phyloP scores from a whole-genome alignment of 2,329 filamentous ascomycete genomes.

The Pestalotiopsis sp. region DNA sequence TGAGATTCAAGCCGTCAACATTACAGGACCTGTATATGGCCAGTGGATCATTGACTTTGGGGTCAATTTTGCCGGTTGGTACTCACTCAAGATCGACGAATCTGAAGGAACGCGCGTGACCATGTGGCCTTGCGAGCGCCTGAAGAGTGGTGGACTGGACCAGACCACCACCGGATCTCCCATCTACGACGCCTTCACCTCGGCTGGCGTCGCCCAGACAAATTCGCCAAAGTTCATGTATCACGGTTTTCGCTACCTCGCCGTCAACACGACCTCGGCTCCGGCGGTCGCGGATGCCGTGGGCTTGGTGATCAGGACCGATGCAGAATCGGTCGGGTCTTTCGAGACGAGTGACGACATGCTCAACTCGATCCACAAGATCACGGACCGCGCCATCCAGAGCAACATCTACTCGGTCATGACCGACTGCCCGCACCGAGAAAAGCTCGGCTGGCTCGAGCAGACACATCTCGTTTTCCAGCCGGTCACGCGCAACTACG shows the following conservation, averaged over 20 bases:
- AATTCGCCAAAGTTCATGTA: background rate
- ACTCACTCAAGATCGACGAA: background rate
- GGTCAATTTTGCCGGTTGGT: background rate
- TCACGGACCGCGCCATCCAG: background rate
- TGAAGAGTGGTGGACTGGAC: background rate
- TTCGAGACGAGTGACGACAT: background rate
- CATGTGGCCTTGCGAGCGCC: background rate
- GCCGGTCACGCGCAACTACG: background rate
- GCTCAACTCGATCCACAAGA: background rate
- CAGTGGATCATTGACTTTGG: background rate
- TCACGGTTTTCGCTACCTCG: background rate
- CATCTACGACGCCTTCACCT: background rate
- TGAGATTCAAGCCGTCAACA: background rate
- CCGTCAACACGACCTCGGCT: background rate
- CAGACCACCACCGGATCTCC: background rate
- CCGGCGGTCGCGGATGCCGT: background rate
- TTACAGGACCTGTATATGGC: background rate
- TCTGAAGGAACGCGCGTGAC: background rate
- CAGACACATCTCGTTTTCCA: background rate
- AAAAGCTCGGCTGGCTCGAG: background rate
- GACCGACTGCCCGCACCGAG: background rate
- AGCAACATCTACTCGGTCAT: background rate
- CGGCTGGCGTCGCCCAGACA: background rate
- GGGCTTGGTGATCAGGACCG: background rate
- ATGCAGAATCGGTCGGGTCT: background rate